Evolutionary conservation across 257 asterid species (phyloP).

Genomic region (Catharanthus roseus): DNA sequence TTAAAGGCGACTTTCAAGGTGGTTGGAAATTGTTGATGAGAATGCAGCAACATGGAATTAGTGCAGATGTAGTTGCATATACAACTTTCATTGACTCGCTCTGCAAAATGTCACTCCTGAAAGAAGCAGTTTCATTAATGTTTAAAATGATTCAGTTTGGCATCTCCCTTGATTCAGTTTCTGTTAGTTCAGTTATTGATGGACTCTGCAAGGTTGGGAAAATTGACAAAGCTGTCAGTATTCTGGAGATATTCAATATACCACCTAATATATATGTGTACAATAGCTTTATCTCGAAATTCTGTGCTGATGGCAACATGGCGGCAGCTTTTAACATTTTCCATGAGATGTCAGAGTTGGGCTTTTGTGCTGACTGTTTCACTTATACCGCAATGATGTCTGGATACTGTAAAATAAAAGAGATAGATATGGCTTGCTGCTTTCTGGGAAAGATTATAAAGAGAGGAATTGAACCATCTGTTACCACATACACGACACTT

Average conservation of each 20-base stretch:
- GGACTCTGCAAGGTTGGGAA: constrained; percentile 26
- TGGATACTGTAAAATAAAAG: constrained; percentile 23
- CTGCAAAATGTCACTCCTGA: constrained; percentile 16
- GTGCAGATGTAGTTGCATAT: constrained; percentile 24
- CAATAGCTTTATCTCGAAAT: constrained; percentile 21
- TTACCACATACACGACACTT: constrained; percentile 16
- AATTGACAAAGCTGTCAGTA: constrained; percentile 16
- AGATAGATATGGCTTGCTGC: constrained; percentile 9
- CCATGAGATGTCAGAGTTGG: constrained; percentile 19
- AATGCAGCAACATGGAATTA: constrained; percentile 18
- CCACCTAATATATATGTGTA: constrained; percentile 21
- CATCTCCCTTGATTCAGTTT: constrained; percentile 20
- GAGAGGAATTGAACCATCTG: constrained; percentile 19
- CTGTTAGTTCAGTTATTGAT: constrained; percentile 21
- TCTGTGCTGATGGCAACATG: constrained; percentile 21
- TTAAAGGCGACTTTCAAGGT: constrained; percentile 12
- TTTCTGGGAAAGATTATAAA: constrained; percentile 21
- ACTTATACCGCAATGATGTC: constrained; percentile 21
- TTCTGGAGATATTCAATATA: constrained; percentile 18
- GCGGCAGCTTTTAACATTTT: constrained; percentile 16
- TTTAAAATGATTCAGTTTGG: constrained; percentile 18
- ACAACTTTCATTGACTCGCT: constrained; percentile 19
- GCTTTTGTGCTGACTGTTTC: constrained; percentile 19
- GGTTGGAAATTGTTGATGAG: constrained; percentile 24
- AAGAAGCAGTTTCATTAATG: constrained; percentile 19